Evolutionary conservation across 1,284 basidiomycete genomes (phyloP).

Genomic region (Rhodotorula sp.): DNA sequence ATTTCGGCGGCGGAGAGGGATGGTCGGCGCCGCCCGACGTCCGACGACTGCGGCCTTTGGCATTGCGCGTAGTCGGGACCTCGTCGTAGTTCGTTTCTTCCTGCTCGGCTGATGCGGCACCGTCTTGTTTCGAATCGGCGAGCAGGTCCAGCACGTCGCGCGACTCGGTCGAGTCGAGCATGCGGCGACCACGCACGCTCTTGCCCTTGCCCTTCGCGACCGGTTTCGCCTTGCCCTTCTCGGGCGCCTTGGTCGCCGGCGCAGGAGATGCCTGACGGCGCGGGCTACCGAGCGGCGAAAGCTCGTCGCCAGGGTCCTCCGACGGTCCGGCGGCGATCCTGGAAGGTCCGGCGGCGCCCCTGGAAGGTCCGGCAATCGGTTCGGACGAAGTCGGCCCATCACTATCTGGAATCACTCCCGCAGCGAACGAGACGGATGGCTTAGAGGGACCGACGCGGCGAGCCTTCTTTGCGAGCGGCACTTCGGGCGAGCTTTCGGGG

Average conservation of each 20-base stretch:
- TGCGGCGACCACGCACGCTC: neutral
- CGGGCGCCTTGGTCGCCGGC: neutral
- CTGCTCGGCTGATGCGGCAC: neutral
- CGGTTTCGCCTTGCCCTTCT: neutral
- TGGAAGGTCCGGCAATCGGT: neutral
- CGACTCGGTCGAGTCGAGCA: neutral
- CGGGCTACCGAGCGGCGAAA: neutral
- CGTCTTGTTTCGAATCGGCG: neutral
- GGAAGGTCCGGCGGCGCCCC: neutral
- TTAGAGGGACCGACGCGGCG: too few relatives aligned
- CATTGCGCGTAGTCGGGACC: neutral
- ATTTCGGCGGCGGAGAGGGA: neutral
- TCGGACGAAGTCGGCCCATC: conserved; percentile 7
- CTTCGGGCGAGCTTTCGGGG: conserved; percentile 13
- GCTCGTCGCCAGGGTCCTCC: neutral
- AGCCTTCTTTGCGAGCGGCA: conserved; percentile 1
- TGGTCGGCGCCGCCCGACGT: neutral
- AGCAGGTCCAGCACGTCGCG: conserved; percentile 18
- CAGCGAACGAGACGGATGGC: neutral
- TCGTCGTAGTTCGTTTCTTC: conserved; percentile 22
- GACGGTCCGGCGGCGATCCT: neutral
- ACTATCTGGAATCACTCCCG: conserved; percentile 16
- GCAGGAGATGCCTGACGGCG: too few relatives aligned
- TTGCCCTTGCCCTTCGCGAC: conserved; percentile 17
- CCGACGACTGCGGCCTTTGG: conserved; percentile 1